These are phyloP conservation scores for Piedraia hortae DNA, from an alignment of 2,329 filamentous ascomycete genomes.

Conservation along the genomic window DNA sequence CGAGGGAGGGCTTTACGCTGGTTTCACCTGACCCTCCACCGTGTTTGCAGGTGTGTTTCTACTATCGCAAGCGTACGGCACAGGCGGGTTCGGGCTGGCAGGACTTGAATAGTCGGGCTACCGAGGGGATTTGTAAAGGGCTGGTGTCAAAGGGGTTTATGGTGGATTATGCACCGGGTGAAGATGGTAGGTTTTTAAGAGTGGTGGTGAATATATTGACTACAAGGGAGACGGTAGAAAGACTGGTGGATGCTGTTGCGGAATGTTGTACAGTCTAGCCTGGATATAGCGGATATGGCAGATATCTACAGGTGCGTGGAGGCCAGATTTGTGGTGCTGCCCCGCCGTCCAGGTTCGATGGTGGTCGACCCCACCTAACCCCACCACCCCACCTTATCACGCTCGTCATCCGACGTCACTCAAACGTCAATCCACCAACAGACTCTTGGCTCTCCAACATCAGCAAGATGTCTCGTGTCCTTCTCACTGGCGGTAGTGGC, in stretches of 20 bases:
- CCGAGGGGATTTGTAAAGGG: slow-evolving; percentile 24
- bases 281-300: too few species aligned
- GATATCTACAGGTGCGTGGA: too few species aligned
- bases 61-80: slow-evolving; percentile 35
- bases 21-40: slow-evolving; percentile 53
- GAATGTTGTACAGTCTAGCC: too few species aligned
- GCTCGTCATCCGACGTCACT: too few species aligned
- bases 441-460: too few species aligned
- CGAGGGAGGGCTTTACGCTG: slow-evolving; percentile 34
- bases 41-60: slow-evolving; percentile 88
- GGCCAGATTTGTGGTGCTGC: too few species aligned
- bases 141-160: slow-evolving; percentile 36
- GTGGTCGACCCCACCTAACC: too few species aligned
- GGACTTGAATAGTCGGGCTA: slow-evolving; percentile 26
- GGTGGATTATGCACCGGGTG: slow-evolving; percentile 38
- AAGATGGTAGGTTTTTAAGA: slow-evolving; percentile 36
- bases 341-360: too few species aligned
- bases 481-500: slow-evolving; percentile 26
- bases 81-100: slow-evolving; percentile 14
- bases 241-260: slow-evolving; percentile 31
- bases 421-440: too few species aligned
- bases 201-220: slow-evolving; percentile 40
- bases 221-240: slow-evolving; percentile 30
- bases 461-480: slow-evolving; percentile 12
- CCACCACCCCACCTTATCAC: too few species aligned